Evolutionary conservation across 768 basidiomycete genomes (phyloP), one percentile per base, ranked within the genome.

Genomic region (Tricholoma saponaceum): DNA sequence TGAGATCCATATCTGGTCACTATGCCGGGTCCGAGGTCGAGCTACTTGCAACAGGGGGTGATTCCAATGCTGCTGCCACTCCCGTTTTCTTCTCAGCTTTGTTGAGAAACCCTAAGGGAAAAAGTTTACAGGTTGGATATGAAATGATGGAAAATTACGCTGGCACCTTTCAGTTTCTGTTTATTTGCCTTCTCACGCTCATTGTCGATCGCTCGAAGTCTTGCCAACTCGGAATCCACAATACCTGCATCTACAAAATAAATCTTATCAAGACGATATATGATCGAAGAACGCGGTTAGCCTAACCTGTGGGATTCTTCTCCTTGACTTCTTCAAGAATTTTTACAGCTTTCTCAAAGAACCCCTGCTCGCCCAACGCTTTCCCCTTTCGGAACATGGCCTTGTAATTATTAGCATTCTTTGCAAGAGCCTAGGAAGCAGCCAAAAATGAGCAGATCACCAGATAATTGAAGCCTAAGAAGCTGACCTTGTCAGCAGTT

Each of bases 361-460:
- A 90, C 1, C 92, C 91, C 60, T 80, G 79, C 65, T 92, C 89
- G 25, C 86, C 87, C 10, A 88, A 70, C 0, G 87, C 90, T 69
- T 90, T 92, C 18, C 81, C 90, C 68, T 92, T 93, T 32, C 92
- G 79, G 72, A 88, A 92, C 69, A 86, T 75, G 0, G 87, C 91
- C 66, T 93, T 94, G 69, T 79, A 83, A 67, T 93, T 92, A 60
- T 81, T 74, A 41, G 83, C 81, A 68, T 92, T 92, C 71, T 87
- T 89, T 30, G 78, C 76, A 7, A 94, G 76, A 12, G 87, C 89
- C 90, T 92, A 56, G 4, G 33, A 20, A n/a, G 16, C 22, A 22
- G 14, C 16, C 23, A 54, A 3, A 50, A 44, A n/a, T 30, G 44
- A 56, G 16, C 30, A 46, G 43, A 18, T 26, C 16, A 5, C 2